Evolutionary conservation across 2,329 filamentous ascomycete species (phyloP), one percentile per base, ranked within the genome.

Genomic region (Apiospora sp.): DNA sequence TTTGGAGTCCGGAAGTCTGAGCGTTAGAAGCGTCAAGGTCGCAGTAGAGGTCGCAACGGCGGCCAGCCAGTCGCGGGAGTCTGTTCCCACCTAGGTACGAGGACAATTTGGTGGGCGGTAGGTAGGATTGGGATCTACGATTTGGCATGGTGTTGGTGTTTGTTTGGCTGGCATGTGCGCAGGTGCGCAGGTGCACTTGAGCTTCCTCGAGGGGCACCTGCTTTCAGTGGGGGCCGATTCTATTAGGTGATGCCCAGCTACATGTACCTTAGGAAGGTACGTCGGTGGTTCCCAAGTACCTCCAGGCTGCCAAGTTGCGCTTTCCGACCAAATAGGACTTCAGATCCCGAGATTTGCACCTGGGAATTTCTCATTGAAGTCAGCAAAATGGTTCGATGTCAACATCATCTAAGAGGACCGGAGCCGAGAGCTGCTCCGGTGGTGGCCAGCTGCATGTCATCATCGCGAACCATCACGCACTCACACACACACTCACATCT

Each of bases 381-480:
- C 49, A 54, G 49, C 49, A 54, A 30, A 27, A 30, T 24, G 16
- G 16, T 48, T 48, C 4, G 8, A 19, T 27, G 24, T 7, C 30
- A 16, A 34, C 27, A 58, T 8, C 13, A 14, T 30, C 14, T 19
- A 14, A 37, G 30, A 61, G 54, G 19, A 34, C 30, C 54, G 54
- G 30, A 61, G 30, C 54, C 54, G 54, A 37, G 16, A n/a, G 16
- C 54, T 19, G 54, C 27, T 37, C 54, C 54, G 19, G 27, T 61
- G 54, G 30, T 61, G 54, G 30, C 27, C 30, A 61, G 54, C 54
- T 61, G 54, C 54, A 61, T 61, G 54, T 61, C 51, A 58, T 58
- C 51, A 34, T 58, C 51, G 19, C 27, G 51, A 58, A 34, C 51
- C 51, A 58, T 58, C 30, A 22, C 51, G 30, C 27, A 30, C 51